Conservation (phyloP, 257 asterid species). For the Euphrasia confusa region DNA sequence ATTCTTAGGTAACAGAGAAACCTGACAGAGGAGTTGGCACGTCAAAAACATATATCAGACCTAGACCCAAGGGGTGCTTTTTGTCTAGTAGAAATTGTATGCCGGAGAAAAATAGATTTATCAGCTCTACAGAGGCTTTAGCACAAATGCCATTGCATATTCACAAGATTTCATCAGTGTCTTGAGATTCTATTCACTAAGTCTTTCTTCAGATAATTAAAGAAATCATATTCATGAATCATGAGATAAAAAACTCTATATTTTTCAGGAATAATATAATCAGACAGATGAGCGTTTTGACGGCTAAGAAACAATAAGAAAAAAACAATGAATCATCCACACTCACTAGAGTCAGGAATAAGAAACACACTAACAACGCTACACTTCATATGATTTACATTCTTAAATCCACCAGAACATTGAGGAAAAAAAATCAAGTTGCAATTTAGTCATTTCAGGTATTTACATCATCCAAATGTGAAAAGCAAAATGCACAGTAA, state of each 20-base stretch:
- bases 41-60: too few relatives aligned
- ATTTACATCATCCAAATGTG: not conserved
- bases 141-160: not conserved
- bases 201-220: not conserved
- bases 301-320: not conserved
- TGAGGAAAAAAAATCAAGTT: not conserved
- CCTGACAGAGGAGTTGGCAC: too few relatives aligned
- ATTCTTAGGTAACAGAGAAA: too few relatives aligned
- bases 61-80: too few relatives aligned
- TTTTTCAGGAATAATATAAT: not conserved
- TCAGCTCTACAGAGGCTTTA: too few relatives aligned
- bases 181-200: not conserved
- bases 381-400: not conserved
- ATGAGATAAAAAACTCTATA: not conserved
- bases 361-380: not conserved
- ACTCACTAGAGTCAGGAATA: not conserved
- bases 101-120: too few relatives aligned
- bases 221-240: not conserved
- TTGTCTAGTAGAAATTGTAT: too few relatives aligned
- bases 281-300: not conserved
- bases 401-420: not conserved
- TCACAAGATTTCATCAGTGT: constrained; percentile 8
- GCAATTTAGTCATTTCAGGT: not conserved
- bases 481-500: not conserved
- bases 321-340: not conserved